Percentiles rank a stretch among this genome's conserved stretches.
Evolutionary conservation across 345 rosid species (phyloP).

Genomic region (Raphanus sativus): DNA sequence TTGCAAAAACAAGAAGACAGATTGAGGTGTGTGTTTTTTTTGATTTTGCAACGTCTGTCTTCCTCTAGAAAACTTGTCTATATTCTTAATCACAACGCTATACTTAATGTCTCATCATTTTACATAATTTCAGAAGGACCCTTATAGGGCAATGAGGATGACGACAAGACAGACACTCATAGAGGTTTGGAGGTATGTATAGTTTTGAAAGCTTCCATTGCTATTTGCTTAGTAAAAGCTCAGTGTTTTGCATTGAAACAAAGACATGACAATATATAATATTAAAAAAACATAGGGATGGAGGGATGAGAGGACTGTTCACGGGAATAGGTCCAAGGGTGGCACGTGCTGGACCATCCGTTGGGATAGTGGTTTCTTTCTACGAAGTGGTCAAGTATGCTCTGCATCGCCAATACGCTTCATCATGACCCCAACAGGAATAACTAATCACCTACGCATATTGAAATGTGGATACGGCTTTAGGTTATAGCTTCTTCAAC

Average conservation of each 20-base stretch:
- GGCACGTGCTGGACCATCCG: slow-evolving; percentile 90
- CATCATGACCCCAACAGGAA: slow-evolving; percentile 31
- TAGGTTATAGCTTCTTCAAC: slow-evolving; percentile 12
- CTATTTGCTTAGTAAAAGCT: background rate
- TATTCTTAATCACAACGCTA: background rate
- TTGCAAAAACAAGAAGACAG: slow-evolving; percentile 93
- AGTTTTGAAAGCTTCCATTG: background rate
- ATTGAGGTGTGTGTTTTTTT: slow-evolving; percentile 62
- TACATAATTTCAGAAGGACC: slow-evolving; percentile 61
- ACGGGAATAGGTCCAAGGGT: slow-evolving; percentile 94
- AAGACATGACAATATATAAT: slow-evolving; percentile 5
- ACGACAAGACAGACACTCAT: slow-evolving; percentile 68
- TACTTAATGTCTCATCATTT: slow-evolving; percentile 8
- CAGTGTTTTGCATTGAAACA: slow-evolving; percentile 17
- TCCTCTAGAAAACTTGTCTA: background rate
- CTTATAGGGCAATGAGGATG: slow-evolving; percentile 68
- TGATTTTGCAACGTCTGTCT: background rate
- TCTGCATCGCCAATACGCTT: slow-evolving; percentile 47
- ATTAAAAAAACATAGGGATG: slow-evolving; percentile 57
- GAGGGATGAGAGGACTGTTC: slow-evolving; percentile 79
- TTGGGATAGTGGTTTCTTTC: slow-evolving; percentile 89
- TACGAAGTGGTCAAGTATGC: slow-evolving; percentile 82
- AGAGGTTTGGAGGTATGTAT: slow-evolving; percentile 83
- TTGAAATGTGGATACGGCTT: slow-evolving; percentile 15
- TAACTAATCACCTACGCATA: background rate